phyloP scores from a whole-genome alignment of 2,329 filamentous ascomycete genomes.

The Colletotrichum sp. region DNA sequence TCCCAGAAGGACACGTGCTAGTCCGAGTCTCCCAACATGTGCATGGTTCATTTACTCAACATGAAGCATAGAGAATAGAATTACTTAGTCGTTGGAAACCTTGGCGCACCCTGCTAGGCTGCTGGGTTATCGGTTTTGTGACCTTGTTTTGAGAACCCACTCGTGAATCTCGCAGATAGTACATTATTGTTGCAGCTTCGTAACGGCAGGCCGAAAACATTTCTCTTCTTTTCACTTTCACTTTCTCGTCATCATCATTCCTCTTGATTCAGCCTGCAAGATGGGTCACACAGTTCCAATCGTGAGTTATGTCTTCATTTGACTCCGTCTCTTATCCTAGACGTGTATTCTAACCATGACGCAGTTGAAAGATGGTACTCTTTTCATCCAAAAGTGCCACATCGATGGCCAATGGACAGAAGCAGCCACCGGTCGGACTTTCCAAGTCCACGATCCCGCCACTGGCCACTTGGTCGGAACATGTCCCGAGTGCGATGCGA shows the following conservation, averaged over 20 bases:
- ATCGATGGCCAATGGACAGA: conserved; percentile 93
- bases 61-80: neutral
- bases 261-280: neutral
- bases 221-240: neutral
- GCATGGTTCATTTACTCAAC: neutral
- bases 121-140: neutral
- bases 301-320: neutral
- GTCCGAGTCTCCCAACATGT: neutral
- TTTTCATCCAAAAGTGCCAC: conserved; percentile 58
- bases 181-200: neutral
- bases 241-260: neutral
- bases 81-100: neutral
- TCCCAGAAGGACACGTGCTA: neutral
- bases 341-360: neutral
- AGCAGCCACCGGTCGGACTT: conserved; percentile 87
- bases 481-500: conserved; percentile 80
- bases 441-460: conserved; percentile 86
- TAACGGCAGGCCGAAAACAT: neutral
- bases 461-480: conserved; percentile 82
- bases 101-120: neutral
- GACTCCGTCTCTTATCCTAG: neutral
- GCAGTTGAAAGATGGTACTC: neutral
- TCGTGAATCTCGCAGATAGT: neutral
- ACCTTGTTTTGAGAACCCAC: neutral
- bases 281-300: neutral